These are phyloP conservation scores for Geotrichum siamense DNA, from an alignment of 1,139 yeast genomes.

Conservation along the genomic window DNA sequence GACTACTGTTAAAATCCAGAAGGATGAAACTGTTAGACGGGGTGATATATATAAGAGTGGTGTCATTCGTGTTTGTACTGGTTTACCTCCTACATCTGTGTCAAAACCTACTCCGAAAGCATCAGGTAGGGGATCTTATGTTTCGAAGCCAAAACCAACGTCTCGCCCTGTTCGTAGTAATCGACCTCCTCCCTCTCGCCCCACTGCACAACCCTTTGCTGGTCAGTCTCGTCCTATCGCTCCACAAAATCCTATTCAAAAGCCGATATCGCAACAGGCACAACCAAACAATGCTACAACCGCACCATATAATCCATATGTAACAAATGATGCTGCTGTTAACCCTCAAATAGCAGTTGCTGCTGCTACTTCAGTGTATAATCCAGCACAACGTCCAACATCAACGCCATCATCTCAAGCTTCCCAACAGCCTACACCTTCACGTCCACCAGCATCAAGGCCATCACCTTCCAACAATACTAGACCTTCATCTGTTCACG, in stretches of 20 bases:
- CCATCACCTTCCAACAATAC: conserved; percentile 14
- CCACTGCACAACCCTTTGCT: conserved; percentile 18
- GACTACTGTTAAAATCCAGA: conserved; percentile 63
- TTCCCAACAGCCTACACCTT: neutral
- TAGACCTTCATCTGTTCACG: conserved; percentile 24
- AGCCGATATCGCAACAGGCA: conserved; percentile 16
- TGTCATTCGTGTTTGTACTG: conserved; percentile 72
- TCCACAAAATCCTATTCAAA: conserved; percentile 17
- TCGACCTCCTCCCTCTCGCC: conserved; percentile 16
- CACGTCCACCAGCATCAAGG: conserved; percentile 15
- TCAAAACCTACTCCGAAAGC: conserved; percentile 69
- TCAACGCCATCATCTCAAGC: neutral
- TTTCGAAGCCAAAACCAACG: conserved; percentile 13
- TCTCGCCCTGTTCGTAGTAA: conserved; percentile 21
- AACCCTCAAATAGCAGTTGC: conserved; percentile 21
- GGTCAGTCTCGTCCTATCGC: conserved; percentile 5
- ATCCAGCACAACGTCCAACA: conserved; percentile 1
- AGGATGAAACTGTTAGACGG: conserved; percentile 47
- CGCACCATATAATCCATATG: conserved; percentile 23
- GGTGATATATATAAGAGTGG: conserved; percentile 85
- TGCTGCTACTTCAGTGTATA: conserved; percentile 12
- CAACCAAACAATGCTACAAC: too few relatives aligned
- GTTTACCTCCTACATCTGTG: conserved; percentile 63
- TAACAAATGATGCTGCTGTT: conserved; percentile 16
- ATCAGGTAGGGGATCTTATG: conserved; percentile 26